Percentiles rank a stretch among this genome's conserved stretches.
phyloP scores from a whole-genome alignment of 768 basidiomycete genomes.

The Pulveroboletus sp. region DNA sequence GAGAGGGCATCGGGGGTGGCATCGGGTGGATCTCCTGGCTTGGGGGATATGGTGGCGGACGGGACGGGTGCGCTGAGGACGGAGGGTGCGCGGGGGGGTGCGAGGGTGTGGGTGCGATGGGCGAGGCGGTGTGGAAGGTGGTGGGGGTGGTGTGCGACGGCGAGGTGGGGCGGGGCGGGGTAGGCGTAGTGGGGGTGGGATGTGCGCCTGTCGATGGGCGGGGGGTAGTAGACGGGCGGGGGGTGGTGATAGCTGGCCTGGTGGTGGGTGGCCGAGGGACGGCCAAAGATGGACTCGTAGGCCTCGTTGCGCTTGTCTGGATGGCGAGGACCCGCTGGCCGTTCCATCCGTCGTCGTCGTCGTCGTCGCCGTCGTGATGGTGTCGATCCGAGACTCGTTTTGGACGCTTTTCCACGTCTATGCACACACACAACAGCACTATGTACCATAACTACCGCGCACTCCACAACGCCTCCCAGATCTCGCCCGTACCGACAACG shows the following conservation, averaged over 20 bases:
- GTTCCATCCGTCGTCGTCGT: constrained; percentile 38
- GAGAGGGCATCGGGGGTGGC: constrained; percentile 41
- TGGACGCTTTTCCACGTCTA: constrained; percentile 3
- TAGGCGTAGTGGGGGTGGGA: constrained; percentile 37
- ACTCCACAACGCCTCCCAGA: constrained; percentile 58
- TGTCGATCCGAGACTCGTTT: too few species aligned
- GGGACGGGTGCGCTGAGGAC: constrained; percentile 42
- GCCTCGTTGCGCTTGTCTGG: constrained; percentile 76
- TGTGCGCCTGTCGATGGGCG: constrained; percentile 44
- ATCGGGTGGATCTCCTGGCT: constrained; percentile 51
- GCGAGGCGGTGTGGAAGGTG: constrained; percentile 20
- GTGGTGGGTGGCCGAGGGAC: constrained; percentile 61
- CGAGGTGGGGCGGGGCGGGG: constrained; percentile 26
- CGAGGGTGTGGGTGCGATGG: constrained; percentile 30
- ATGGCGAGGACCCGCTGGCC: constrained; percentile 57
- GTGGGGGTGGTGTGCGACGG: constrained; percentile 11
- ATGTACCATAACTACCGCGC: too few species aligned
- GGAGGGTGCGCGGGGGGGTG: constrained; percentile 51
- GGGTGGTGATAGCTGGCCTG: constrained; percentile 11
- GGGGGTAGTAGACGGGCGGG: constrained; percentile 40
- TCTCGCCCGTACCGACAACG: constrained; percentile 62
- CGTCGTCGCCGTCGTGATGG: constrained; percentile 3
- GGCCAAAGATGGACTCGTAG: constrained; percentile 86
- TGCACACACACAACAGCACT: too few species aligned
- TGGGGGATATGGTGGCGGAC: constrained; percentile 44